Evolutionary conservation across 2,329 filamentous ascomycete species (phyloP), one percentile per base, ranked within the genome.

Genomic region (Tolypocladium paradoxum): DNA sequence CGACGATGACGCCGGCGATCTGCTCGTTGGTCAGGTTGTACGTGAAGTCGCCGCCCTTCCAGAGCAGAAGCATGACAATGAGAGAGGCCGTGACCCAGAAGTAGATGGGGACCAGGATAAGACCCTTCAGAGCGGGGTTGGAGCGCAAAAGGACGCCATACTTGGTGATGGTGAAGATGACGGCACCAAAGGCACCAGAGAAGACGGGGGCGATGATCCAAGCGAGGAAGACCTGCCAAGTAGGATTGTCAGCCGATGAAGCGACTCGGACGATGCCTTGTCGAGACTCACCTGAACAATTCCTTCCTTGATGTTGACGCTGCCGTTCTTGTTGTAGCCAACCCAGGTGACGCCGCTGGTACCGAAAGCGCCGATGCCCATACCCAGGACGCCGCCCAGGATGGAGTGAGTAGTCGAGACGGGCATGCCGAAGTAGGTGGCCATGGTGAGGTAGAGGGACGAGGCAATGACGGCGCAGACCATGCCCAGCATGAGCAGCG

Each of bases 321-420:
- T 64, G 1, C 70, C 70, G 8, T 61, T 53, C 2, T 75, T 61
- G 11, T 66, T 70, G 54, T 76, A 67, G 46, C 67, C 76, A 16
- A 74, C 63, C 78, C 82, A 85, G 53, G 76, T 73, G 49, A 84
- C 70, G 56, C 77, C 76, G 2, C 66, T 54, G 2, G 70, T 65
- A 6, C 81, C 81, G 31, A 83, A 67, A 11, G 73, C 66, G 14
- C 78, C 81, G 37, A 84, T 71, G 46, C 80, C 81, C 61, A 82
- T 78, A 53, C 81, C 81, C 53, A 82, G 70, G 33, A 84, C 73
- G 56, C 78, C 78, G 20, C 78, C 79, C 56, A 83, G 75, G 55
- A 83, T 75, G 14, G 79, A 81, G 64, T 83, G 79, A 1, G 81
- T 84, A 4, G 81, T 82, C 0, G 79, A 83, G 22, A 83, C 79